Conservation (phyloP, 1,139 yeast species). For the Maudiozyma humilis region DNA sequence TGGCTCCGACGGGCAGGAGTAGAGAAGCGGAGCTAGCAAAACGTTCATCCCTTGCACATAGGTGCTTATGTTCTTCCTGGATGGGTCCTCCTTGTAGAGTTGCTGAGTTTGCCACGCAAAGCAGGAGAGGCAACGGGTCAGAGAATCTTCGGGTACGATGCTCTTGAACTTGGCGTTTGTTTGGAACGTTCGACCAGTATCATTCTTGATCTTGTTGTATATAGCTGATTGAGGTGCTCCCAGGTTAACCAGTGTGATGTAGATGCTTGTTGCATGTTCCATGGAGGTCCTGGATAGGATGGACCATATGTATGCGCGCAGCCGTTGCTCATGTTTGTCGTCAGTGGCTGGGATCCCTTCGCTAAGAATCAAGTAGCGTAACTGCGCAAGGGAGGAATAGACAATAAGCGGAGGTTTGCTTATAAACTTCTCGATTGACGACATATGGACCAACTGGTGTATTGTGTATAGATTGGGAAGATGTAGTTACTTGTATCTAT, state of each 20-base stretch:
- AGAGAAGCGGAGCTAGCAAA: conserved; percentile 75
- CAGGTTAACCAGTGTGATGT: conserved; percentile 45
- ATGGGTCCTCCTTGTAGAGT: conserved; percentile 4
- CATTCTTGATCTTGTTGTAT: conserved; percentile 64
- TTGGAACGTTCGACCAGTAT: conserved; percentile 78
- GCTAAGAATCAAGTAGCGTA: conserved; percentile 67
- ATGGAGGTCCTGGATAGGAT: conserved; percentile 62
- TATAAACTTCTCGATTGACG: conserved; percentile 26
- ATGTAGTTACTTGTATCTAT: neutral
- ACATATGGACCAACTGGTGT: conserved; percentile 13
- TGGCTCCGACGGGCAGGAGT: conserved; percentile 71
- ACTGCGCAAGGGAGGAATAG: conserved; percentile 65
- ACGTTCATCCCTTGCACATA: conserved; percentile 94
- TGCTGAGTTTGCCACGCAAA: conserved; percentile 46
- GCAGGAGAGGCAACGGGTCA: conserved; percentile 65
- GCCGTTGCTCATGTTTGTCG: conserved; percentile 44
- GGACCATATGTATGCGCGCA: conserved; percentile 76
- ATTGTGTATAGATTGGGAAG: neutral
- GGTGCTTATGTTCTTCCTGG: conserved; percentile 29
- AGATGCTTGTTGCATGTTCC: conserved; percentile 43
- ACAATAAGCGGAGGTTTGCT: conserved; percentile 37
- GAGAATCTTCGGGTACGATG: conserved; percentile 59
- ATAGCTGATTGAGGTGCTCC: conserved; percentile 51
- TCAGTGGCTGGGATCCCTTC: conserved; percentile 61
- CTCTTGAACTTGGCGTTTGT: conserved; percentile 60